A percentile compares a stretch with the other conserved stretches of the same genome.
Conservation (phyloP, 495 filamentous ascomycete species). For the Penicillium ucsense region DNA sequence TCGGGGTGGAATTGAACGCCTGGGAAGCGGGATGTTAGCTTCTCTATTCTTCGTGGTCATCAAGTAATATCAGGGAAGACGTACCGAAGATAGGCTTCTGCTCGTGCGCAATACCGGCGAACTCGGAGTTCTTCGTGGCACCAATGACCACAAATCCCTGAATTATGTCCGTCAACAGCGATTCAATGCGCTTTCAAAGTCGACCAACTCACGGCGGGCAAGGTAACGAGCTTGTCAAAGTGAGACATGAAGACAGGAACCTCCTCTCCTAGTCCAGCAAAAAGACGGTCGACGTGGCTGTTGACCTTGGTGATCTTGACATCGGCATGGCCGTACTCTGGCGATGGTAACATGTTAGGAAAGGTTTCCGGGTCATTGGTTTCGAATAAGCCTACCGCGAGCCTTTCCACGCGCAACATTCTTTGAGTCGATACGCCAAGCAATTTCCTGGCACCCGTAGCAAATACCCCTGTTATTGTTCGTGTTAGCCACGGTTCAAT, state of each 20-base stretch:
- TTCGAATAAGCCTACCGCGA: conserved; percentile 8
- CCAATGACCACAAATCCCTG: conserved; percentile 11
- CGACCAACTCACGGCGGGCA: conserved; percentile 11
- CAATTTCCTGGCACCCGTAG: conserved; percentile 19
- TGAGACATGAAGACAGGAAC: conserved; percentile 22
- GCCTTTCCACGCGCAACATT: conserved; percentile 14
- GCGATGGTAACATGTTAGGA: neutral
- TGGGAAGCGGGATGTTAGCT: conserved; percentile 5
- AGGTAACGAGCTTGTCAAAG: conserved; percentile 18
- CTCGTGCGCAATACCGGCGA: conserved; percentile 13
- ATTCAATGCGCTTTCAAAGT: neutral
- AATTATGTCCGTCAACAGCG: conserved; percentile 2
- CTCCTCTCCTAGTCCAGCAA: conserved; percentile 14
- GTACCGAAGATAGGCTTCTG: conserved; percentile 12
- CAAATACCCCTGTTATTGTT: conserved; percentile 13
- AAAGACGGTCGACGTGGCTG: conserved; percentile 13
- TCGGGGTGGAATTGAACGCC: conserved; percentile 20
- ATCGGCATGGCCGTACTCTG: conserved; percentile 19
- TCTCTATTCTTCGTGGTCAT: neutral
- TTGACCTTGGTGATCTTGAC: conserved; percentile 7
- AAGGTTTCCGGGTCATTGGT: neutral
- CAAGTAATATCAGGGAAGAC: conserved; percentile 3
- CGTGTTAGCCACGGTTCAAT: conserved; percentile 5
- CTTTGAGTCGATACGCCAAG: conserved; percentile 8
- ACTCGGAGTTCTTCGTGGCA: conserved; percentile 17